Conservation (phyloP, 73 alveolate species). For the Blepharisma stoltei region DNA sequence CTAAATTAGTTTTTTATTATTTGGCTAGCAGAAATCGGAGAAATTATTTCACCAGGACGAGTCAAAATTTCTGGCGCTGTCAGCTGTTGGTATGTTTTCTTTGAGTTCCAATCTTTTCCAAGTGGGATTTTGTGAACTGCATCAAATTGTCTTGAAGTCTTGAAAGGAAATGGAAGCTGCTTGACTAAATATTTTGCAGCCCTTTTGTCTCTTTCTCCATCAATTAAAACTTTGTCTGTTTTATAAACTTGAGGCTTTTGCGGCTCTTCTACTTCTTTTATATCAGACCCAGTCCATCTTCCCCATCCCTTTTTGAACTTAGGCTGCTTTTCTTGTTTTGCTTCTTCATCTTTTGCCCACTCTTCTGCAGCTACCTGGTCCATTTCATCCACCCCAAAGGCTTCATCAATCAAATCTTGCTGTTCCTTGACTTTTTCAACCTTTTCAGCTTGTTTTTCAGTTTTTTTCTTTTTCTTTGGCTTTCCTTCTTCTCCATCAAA, state of each 20-base stretch:
- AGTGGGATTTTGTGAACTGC: slow-evolving; percentile 3
- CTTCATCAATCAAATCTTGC: background rate
- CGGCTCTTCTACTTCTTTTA: background rate
- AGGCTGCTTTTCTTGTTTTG: background rate
- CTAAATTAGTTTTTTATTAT: too few species aligned
- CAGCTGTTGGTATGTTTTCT: background rate
- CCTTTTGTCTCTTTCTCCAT: slow-evolving; percentile 26
- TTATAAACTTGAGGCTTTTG: slow-evolving; percentile 2
- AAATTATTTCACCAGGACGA: slow-evolving; percentile 24
- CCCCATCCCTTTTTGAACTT: slow-evolving; percentile 28
- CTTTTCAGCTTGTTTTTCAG: background rate
- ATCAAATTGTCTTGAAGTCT: slow-evolving; percentile 27
- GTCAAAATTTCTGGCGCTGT: slow-evolving; percentile 26
- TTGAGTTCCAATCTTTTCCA: slow-evolving; percentile 33
- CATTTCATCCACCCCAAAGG: slow-evolving; percentile 26
- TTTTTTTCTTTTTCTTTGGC: background rate
- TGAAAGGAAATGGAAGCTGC: slow-evolving; percentile 25
- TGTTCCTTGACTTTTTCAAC: slow-evolving; percentile 1
- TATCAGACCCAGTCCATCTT: slow-evolving; percentile 27
- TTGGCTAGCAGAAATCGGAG: background rate
- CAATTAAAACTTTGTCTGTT: background rate
- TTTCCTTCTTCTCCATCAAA: slow-evolving; percentile 3
- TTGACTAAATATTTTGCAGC: slow-evolving; percentile 22
- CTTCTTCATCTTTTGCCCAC: slow-evolving; percentile 28
- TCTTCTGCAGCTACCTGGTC: slow-evolving; percentile 28